A percentile compares a stretch with the other conserved stretches of the same genome.
phyloP scores from a whole-genome alignment of 768 basidiomycete species.

The Collybiopsis luxurians region DNA sequence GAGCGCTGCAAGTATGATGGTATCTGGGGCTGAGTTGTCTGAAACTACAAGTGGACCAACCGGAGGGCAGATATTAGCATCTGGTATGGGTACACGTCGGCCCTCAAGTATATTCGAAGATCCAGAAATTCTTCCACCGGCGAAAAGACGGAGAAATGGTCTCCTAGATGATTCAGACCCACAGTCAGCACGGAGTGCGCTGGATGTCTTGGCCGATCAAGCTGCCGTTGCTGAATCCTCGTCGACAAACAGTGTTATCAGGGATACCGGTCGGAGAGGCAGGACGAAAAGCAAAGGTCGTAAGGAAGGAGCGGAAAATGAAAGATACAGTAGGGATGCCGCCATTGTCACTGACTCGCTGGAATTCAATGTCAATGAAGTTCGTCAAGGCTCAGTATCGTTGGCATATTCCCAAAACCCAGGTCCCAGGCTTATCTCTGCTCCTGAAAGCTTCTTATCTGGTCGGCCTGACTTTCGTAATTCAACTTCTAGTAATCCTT shows the following conservation, averaged over 20 bases:
- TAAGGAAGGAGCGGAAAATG: slow-evolving; percentile 7
- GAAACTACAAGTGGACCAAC: slow-evolving; percentile 8
- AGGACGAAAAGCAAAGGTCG: slow-evolving; percentile 13
- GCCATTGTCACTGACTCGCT: background rate
- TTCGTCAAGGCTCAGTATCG: too few relatives aligned
- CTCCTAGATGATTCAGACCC: background rate
- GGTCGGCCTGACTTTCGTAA: too few relatives aligned
- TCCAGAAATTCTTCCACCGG: background rate
- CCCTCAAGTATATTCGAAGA: background rate
- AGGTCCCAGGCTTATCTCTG: slow-evolving; percentile 22
- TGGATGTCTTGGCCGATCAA: slow-evolving; percentile 76
- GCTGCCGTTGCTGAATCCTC: slow-evolving; percentile 53
- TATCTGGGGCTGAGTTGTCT: slow-evolving; percentile 10
- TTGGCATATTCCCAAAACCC: slow-evolving; percentile 1
- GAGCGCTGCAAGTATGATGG: slow-evolving; percentile 59
- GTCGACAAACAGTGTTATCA: slow-evolving; percentile 19
- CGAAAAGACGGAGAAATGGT: background rate
- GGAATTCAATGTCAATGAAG: too few relatives aligned
- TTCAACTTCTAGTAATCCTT: too few relatives aligned
- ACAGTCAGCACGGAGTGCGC: slow-evolving; percentile 44
- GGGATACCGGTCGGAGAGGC: slow-evolving; percentile 20
- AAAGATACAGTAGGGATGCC: slow-evolving; percentile 3
- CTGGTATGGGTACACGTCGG: slow-evolving; percentile 1
- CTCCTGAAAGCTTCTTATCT: too few relatives aligned
- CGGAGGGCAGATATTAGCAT: slow-evolving; percentile 19